These are phyloP conservation scores for Cordia subcordata DNA, from an alignment of 257 asterid genomes.

Conservation along the genomic window DNA sequence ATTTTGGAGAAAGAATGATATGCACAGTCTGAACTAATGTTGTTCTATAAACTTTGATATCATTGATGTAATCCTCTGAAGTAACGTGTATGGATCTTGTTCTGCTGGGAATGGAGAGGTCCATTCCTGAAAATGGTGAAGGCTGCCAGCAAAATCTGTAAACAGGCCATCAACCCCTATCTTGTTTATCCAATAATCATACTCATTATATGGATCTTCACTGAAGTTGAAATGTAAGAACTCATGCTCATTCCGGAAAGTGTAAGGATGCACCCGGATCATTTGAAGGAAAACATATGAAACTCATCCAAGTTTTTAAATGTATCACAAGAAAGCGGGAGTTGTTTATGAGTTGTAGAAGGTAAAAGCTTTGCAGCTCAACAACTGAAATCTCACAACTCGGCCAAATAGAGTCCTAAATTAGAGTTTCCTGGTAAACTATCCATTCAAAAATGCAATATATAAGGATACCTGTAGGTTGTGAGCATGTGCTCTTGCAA, in stretches of 20 bases:
- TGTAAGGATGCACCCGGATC: constrained; percentile 91
- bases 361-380: no score
- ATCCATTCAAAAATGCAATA: constrained; percentile 41
- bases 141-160: constrained; percentile 90
- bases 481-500: constrained; percentile 84
- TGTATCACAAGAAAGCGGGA: no score
- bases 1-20: no score
- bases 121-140: constrained; percentile 84
- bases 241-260: constrained; percentile 71
- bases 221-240: constrained; percentile 88
- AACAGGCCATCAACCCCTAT: constrained; percentile 88
- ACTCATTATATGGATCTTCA: constrained; percentile 80
- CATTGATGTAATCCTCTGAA: constrained; percentile 51
- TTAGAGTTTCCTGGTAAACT: background rate
- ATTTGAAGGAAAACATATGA: background rate
- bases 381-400: no score
- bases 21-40: no score
- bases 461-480: constrained; percentile 84
- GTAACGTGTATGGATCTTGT: constrained; percentile 36
- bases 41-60: constrained; percentile 33
- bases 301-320: no score
- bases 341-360: no score
- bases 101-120: constrained; percentile 43
- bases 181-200: constrained; percentile 68
- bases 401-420: no score